phyloP scores from a whole-genome alignment of 768 basidiomycete species.

The Pleurotus djamor region DNA sequence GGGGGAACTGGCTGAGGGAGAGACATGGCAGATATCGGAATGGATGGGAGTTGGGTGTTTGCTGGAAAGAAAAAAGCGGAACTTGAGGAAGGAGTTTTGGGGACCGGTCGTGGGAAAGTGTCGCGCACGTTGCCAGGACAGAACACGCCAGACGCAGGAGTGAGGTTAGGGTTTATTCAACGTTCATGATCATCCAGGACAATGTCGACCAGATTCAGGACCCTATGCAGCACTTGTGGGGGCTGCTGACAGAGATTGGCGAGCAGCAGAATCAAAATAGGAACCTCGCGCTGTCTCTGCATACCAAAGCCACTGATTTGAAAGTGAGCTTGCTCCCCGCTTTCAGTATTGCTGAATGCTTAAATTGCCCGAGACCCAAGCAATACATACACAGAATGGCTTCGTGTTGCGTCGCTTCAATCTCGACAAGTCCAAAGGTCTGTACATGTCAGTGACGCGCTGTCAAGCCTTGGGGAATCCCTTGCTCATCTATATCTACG shows the following conservation, averaged over 20 bases:
- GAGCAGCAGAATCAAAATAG: conserved; percentile 84
- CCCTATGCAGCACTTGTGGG: conserved; percentile 58
- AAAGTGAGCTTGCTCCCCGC: conserved; percentile 50
- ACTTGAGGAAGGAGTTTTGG: conserved; percentile 1
- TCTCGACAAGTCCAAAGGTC: conserved; percentile 83
- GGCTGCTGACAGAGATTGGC: conserved; percentile 73
- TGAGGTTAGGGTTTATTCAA: conserved; percentile 2
- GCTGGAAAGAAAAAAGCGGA: conserved; percentile 1
- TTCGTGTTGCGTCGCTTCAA: conserved; percentile 92
- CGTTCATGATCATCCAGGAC: conserved; percentile 57
- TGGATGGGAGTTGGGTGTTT: neutral
- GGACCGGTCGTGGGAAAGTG: conserved; percentile 3
- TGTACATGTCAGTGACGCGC: neutral
- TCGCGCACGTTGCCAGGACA: conserved; percentile 1
- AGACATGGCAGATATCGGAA: conserved; percentile 58
- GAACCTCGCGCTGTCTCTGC: conserved; percentile 65
- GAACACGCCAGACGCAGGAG: too few relatives aligned
- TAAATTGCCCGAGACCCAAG: conserved; percentile 58
- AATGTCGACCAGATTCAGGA: conserved; percentile 48
- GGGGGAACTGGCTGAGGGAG: conserved; percentile 95
- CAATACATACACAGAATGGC: conserved; percentile 86
- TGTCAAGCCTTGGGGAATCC: conserved; percentile 3
- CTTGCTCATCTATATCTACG: conserved; percentile 9
- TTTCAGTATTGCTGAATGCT: too few relatives aligned
- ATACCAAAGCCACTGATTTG: conserved; percentile 69